phyloP scores from a whole-genome alignment of 768 basidiomycete species.

The Podaxis sp. region DNA sequence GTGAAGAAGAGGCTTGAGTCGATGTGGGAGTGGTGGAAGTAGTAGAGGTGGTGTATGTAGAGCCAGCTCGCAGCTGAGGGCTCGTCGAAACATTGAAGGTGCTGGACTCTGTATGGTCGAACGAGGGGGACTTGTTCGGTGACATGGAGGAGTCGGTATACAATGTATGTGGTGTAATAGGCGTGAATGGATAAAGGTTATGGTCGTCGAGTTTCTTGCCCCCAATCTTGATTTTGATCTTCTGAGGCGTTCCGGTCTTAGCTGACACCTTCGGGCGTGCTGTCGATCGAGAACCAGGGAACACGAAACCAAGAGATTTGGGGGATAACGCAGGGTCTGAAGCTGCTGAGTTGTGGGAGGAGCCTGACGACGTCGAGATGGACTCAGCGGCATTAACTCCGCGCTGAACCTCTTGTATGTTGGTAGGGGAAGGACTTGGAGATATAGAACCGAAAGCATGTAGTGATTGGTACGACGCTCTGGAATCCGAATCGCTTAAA shows the following conservation, averaged over 20 bases:
- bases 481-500: background rate
- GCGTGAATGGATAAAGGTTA: background rate
- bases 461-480: background rate
- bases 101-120: background rate
- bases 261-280: conserved; percentile 25
- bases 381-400: background rate
- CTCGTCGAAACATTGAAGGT: background rate
- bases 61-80: background rate
- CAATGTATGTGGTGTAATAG: background rate
- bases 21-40: background rate
- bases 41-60: background rate
- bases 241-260: conserved; percentile 17
- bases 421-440: background rate
- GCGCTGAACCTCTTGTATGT: background rate
- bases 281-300: conserved; percentile 27
- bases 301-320: conserved; percentile 22
- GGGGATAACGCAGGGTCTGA: conserved; percentile 9
- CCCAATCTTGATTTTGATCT: conserved; percentile 16
- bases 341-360: conserved; percentile 9
- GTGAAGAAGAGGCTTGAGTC: background rate
- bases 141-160: background rate
- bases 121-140: background rate
- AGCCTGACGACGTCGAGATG: background rate
- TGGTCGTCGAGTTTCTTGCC: background rate
- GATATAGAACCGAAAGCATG: background rate